A percentile compares a stretch with the other conserved stretches of the same genome.
Conservation (phyloP, 345 rosid species). For the Boechera stricta region DNA sequence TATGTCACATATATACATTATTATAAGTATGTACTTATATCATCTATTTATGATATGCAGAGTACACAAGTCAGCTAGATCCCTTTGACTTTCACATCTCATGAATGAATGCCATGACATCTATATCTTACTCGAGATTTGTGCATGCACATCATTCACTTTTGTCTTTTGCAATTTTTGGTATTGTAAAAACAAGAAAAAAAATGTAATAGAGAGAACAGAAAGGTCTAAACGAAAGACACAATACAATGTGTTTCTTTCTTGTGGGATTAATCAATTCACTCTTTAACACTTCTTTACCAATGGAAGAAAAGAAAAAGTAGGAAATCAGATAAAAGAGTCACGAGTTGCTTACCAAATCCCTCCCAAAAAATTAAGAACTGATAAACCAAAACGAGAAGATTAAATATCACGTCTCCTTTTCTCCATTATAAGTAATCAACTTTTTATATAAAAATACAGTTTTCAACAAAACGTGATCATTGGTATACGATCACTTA, state of each 20-base stretch:
- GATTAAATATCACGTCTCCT: constrained; percentile 43
- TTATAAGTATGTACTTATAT: background rate
- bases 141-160: constrained; percentile 33
- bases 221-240: constrained; percentile 16
- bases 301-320: constrained; percentile 18
- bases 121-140: constrained; percentile 36
- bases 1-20: constrained; percentile 1
- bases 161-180: constrained; percentile 3
- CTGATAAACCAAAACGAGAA: constrained; percentile 46
- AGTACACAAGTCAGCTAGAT: constrained; percentile 35
- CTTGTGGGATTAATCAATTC: constrained; percentile 42
- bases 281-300: background rate
- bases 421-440: constrained; percentile 9
- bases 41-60: constrained; percentile 29
- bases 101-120: constrained; percentile 40
- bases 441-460: background rate
- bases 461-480: constrained; percentile 27
- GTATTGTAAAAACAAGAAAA: background rate
- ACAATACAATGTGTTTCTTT: constrained; percentile 25
- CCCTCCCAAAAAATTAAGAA: background rate
- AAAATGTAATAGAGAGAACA: constrained; percentile 7
- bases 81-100: constrained; percentile 45
- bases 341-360: constrained; percentile 49
- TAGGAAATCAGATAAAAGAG: constrained; percentile 32
- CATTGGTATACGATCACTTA: constrained; percentile 28